phyloP scores from a whole-genome alignment of 495 filamentous ascomycete species.

The Emericellopsis terricola region DNA sequence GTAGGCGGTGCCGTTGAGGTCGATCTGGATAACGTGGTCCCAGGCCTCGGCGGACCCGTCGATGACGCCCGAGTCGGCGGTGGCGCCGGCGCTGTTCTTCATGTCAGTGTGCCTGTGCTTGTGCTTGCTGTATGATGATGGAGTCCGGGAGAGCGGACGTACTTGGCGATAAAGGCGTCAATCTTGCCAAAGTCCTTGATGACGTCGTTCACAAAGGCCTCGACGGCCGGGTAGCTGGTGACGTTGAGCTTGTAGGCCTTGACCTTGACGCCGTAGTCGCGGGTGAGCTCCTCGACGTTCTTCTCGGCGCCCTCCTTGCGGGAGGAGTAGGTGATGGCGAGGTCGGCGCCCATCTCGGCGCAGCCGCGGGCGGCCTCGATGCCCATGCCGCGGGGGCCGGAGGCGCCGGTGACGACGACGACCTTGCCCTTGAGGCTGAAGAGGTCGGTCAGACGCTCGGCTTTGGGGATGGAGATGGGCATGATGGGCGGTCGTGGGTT shows the following conservation, averaged over 20 bases:
- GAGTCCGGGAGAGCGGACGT: slow-evolving; percentile 11
- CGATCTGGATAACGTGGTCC: slow-evolving; percentile 41
- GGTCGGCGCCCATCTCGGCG: slow-evolving; percentile 30
- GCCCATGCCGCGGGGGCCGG: slow-evolving; percentile 33
- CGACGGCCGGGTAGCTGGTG: slow-evolving; percentile 34
- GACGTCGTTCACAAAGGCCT: slow-evolving; percentile 33
- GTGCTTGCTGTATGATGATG: no score
- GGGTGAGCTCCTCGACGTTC: slow-evolving; percentile 32
- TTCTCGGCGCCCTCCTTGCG: slow-evolving; percentile 35
- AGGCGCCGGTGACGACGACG: slow-evolving; percentile 32
- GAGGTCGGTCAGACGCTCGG: slow-evolving; percentile 17
- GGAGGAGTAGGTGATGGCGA: slow-evolving; percentile 29
- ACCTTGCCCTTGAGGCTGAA: slow-evolving; percentile 37
- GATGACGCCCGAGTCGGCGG: slow-evolving; percentile 20
- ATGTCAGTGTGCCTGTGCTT: no score
- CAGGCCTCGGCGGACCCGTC: slow-evolving; percentile 21
- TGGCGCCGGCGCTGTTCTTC: slow-evolving; percentile 25
- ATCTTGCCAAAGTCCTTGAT: slow-evolving; percentile 36
- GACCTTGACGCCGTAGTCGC: slow-evolving; percentile 35
- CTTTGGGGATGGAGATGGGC: slow-evolving; percentile 14
- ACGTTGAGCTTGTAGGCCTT: slow-evolving; percentile 50
- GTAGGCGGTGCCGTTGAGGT: slow-evolving; percentile 47
- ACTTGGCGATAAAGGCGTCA: slow-evolving; percentile 27
- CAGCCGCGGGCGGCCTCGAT: slow-evolving; percentile 26
- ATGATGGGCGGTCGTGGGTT: slow-evolving; percentile 5